Percentiles rank a stretch among this genome's conserved stretches.
These are phyloP conservation scores for Fusarium sp. DNA, from an alignment of 2,329 filamentous ascomycete species.

Conservation along the genomic window DNA sequence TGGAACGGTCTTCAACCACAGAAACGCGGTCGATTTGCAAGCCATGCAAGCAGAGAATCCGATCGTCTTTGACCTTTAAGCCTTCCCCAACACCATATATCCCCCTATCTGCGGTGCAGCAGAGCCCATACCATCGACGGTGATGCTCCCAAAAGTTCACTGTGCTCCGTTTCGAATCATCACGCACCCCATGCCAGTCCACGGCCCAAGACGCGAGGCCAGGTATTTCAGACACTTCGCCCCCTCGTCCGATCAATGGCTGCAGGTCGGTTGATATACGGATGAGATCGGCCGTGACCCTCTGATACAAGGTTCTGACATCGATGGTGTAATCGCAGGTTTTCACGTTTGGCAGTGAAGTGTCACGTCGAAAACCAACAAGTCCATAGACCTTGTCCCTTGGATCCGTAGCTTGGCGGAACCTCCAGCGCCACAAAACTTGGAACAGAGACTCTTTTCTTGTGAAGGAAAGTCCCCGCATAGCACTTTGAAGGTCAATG, in stretches of 20 bases:
- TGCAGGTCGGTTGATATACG: background rate
- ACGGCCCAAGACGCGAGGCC: slow-evolving; percentile 1
- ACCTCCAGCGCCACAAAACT: slow-evolving; percentile 7
- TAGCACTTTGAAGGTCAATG: background rate
- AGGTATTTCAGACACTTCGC: slow-evolving; percentile 15
- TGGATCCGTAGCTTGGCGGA: background rate
- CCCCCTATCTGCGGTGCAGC: background rate
- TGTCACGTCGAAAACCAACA: background rate
- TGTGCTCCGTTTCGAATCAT: background rate
- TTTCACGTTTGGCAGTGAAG: background rate
- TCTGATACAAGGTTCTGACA: background rate
- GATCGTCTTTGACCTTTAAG: background rate
- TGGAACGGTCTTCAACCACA: background rate
- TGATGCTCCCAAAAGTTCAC: background rate
- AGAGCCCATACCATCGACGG: background rate
- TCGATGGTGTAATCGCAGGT: background rate
- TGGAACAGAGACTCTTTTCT: background rate
- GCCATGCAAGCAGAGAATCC: background rate
- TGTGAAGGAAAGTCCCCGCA: background rate
- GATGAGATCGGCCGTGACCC: slow-evolving; percentile 3
- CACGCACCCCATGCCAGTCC: background rate
- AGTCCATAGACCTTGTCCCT: slow-evolving; percentile 5
- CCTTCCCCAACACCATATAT: background rate
- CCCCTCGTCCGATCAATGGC: slow-evolving; percentile 2
- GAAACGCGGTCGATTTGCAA: background rate